Base-by-base conservation (phyloP, 768 basidiomycete species). In the Auricularia cornea region DNA sequence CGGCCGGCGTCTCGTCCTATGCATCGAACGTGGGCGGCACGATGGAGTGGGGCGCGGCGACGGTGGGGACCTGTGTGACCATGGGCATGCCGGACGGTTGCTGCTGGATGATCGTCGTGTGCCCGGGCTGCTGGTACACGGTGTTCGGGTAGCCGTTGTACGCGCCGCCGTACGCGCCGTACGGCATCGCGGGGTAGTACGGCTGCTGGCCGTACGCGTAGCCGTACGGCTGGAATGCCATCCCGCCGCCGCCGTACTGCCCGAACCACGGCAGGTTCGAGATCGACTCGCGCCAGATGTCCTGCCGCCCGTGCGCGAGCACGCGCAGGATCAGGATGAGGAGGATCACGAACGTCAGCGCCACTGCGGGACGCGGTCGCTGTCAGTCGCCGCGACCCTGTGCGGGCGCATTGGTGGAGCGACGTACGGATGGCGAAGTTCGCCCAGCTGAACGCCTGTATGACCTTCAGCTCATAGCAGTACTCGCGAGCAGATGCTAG, bases 381-480 rank as follows among this genome's bases (percentile, higher is more conserved):
- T 8, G 30, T 30, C n/a, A 59, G 68, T 65, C 30, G 8, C 52
- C 61, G 59, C 10, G 18, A 52, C 28, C 12, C 59, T 38, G 60
- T 59, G 57, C 56, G 67, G 60, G 56, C 18, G 28, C 66, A 64
- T 26, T 38, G 10, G 35, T n/a, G 64, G 29, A 41, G 56, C 18
- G 61, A 72, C 80, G 33, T 48, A 83, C 82, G 78, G 57, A 80
- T 67, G 63, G 78, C 77, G 69, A 91, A 92, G 60, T 83, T 74
- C 70, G 83, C 78, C 90, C 90, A 92, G 0, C 90, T 90, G 71
- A 92, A 83, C 2, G 87, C 89, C 67, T 90, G 83, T 35, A 90
- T 79, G 56, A 85, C 85, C 73, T 88, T 89, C 86, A 91, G 88
- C 70, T 90, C 83, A 71, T 89, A 87, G 71, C 90, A 92, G 67